Evolutionary conservation across 164 flowering plant genomes (phyloP).

Genomic region (Berberis vulgaris): DNA sequence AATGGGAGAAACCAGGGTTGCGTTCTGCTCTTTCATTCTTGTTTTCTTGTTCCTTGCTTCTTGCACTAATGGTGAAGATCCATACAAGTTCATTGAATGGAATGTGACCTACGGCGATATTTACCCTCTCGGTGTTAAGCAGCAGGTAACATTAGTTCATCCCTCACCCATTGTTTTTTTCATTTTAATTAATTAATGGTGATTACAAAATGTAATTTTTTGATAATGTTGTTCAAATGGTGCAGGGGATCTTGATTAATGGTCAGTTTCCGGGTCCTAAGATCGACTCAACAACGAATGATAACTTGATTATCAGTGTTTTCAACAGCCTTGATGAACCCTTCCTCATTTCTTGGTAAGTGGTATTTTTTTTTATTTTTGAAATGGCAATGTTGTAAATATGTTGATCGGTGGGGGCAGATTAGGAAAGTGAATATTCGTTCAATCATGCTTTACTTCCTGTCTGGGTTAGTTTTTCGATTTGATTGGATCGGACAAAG

Average conservation of each 20-base stretch:
- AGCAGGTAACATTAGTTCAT: slow-evolving; percentile 16
- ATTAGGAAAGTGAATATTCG: too few relatives aligned
- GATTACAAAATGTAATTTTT: neutral
- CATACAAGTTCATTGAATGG: slow-evolving; percentile 27
- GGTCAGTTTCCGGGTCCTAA: slow-evolving; percentile 99
- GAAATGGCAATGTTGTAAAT: too few relatives aligned
- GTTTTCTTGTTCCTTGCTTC: slow-evolving; percentile 4
- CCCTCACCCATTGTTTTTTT: neutral
- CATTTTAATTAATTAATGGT: neutral
- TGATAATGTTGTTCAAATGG: slow-evolving; percentile 4
- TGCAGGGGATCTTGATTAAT: slow-evolving; percentile 95
- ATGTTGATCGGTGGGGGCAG: too few relatives aligned
- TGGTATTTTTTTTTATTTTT: too few relatives aligned
- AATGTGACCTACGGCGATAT: slow-evolving; percentile 31
- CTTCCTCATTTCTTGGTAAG: slow-evolving; percentile 89
- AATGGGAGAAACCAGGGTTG: slow-evolving; percentile 9
- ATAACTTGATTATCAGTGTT: slow-evolving; percentile 84
- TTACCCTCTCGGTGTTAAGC: slow-evolving; percentile 29
- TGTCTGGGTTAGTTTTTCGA: too few relatives aligned
- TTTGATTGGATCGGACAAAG: too few relatives aligned
- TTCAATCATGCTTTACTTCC: too few relatives aligned
- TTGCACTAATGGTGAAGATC: slow-evolving; percentile 23
- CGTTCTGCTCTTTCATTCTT: slow-evolving; percentile 8
- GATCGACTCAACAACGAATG: slow-evolving; percentile 81
- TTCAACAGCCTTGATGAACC: slow-evolving; percentile 80